A percentile compares a stretch with the other conserved stretches of the same genome.
These are phyloP conservation scores for Linderina pennispora DNA, from an alignment of 192 early-diverging fungal species.

Conservation along the genomic window DNA sequence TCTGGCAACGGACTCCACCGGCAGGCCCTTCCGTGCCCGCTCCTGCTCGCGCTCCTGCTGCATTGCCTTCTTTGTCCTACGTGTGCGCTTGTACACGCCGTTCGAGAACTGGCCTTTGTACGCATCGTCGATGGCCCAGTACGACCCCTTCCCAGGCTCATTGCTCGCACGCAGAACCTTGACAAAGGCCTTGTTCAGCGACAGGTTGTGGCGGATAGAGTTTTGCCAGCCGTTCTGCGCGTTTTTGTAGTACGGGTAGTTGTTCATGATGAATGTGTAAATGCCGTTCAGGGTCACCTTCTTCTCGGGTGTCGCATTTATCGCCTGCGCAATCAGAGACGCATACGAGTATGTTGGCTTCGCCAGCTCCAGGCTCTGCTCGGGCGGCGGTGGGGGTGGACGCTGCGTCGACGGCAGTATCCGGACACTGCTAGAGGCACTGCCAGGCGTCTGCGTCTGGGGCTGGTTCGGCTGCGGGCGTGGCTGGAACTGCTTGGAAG, in stretches of 20 bases:
- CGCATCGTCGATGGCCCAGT: constrained; percentile 83
- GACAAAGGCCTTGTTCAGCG: constrained; percentile 91
- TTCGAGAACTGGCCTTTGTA: constrained; percentile 62
- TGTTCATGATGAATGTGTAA: constrained; percentile 73
- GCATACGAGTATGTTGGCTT: constrained; percentile 90
- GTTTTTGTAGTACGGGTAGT: constrained; percentile 85
- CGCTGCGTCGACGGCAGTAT: constrained; percentile 37
- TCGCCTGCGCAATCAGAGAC: constrained; percentile 84
- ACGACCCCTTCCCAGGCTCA: constrained; percentile 91
- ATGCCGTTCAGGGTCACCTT: constrained; percentile 84
- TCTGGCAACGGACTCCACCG: too few relatives aligned
- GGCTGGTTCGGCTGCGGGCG: background rate
- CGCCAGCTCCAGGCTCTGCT: background rate
- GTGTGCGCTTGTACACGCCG: constrained; percentile 63
- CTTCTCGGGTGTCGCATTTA: constrained; percentile 63
- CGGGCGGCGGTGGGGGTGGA: constrained; percentile 2
- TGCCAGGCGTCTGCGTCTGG: background rate
- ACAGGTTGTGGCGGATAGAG: constrained; percentile 93
- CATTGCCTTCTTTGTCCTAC: constrained; percentile 49
- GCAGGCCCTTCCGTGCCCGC: background rate
- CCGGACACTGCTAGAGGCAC: constrained; percentile 3
- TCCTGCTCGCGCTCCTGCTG: constrained; percentile 33
- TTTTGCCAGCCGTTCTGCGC: constrained; percentile 94
- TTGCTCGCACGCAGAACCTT: constrained; percentile 76
- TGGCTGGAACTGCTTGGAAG: background rate